phyloP scores from a whole-genome alignment of 805 yeast genomes.

The Groenewaldozyma salmanticensis region DNA sequence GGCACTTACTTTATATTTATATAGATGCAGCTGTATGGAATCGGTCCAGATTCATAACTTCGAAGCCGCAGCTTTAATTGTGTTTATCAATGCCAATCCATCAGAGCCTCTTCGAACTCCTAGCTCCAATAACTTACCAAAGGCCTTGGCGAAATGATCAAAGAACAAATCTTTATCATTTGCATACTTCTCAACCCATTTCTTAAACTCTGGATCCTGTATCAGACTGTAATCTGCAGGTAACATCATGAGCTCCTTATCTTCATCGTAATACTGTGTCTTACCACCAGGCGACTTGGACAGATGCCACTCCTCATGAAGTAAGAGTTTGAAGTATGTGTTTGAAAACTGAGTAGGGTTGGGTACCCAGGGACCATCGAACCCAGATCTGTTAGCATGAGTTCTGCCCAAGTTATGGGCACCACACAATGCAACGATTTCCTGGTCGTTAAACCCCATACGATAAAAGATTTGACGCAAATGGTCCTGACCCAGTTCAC shows the following conservation, averaged over 20 bases:
- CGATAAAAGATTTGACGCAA: conserved; percentile 45
- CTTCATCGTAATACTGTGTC: conserved; percentile 35
- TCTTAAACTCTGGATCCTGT: conserved; percentile 48
- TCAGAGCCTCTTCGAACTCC: conserved; percentile 52
- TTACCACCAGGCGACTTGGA: conserved; percentile 31
- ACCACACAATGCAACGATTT: conserved; percentile 52
- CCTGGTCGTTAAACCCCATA: conserved; percentile 53
- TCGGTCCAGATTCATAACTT: too few species aligned
- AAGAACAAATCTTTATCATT: conserved; percentile 52
- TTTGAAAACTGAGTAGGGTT: conserved; percentile 66
- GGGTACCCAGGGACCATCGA: conserved; percentile 86
- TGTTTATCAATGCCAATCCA: conserved; percentile 26
- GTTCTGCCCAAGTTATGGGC: conserved; percentile 59
- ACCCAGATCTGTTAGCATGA: conserved; percentile 59
- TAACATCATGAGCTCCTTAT: conserved; percentile 72
- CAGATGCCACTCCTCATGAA: conserved; percentile 46
- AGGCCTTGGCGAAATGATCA: conserved; percentile 55
- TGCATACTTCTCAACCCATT: conserved; percentile 61
- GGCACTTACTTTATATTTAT: too few species aligned
- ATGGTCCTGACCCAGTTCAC: conserved; percentile 44
- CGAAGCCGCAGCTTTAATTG: too few species aligned
- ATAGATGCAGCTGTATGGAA: too few species aligned
- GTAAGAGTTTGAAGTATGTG: conserved; percentile 54
- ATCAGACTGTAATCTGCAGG: conserved; percentile 68
- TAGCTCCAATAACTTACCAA: conserved; percentile 61